phyloP scores from a whole-genome alignment of 2,329 filamentous ascomycete species.

The Aureobasidium sp. region DNA sequence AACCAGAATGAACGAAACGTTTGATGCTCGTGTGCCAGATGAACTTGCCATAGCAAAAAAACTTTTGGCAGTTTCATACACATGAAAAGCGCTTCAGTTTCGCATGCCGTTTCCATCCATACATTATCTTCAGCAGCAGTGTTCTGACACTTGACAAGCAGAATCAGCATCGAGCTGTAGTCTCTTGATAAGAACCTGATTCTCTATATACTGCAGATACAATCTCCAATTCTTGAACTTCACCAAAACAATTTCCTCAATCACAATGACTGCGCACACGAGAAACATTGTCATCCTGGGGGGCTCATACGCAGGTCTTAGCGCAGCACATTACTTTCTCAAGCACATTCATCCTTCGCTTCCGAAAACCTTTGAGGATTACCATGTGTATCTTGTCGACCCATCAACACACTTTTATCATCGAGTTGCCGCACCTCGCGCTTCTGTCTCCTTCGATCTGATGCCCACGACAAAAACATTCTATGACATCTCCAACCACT shows the following conservation, averaged over 20 bases:
- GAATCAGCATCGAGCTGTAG: background rate
- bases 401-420: slow-evolving; percentile 49
- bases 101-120: background rate
- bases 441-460: slow-evolving; percentile 42
- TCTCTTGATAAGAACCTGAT: background rate
- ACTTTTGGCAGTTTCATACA: background rate
- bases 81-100: background rate
- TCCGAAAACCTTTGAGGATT: slow-evolving; percentile 24
- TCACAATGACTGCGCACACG: background rate
- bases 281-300: slow-evolving; percentile 47
- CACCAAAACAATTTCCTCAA: background rate
- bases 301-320: slow-evolving; percentile 47
- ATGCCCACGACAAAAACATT: slow-evolving; percentile 44
- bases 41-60: background rate
- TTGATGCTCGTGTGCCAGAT: background rate
- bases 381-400: slow-evolving; percentile 50
- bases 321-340: slow-evolving; percentile 48
- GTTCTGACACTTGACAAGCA: background rate
- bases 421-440: slow-evolving; percentile 47
- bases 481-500: slow-evolving; percentile 42
- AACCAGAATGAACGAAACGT: background rate
- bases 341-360: slow-evolving; percentile 44
- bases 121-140: background rate
- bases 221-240: background rate
- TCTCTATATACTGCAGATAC: background rate